These are phyloP conservation scores for Cryptosporidium xiaoi DNA, from an alignment of 169 alveolate genomes.

Conservation along the genomic window DNA sequence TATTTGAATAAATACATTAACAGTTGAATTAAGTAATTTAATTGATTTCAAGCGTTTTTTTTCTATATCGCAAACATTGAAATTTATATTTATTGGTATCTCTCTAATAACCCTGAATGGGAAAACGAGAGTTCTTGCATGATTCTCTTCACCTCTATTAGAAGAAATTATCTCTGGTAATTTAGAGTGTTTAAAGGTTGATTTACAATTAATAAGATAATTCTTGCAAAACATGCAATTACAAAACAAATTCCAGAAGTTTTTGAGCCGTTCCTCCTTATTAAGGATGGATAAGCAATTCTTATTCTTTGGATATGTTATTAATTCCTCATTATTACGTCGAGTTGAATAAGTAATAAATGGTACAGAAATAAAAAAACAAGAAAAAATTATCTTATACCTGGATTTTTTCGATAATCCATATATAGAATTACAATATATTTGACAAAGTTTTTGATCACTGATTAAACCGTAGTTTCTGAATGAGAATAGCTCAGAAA, in stretches of 20 bases:
- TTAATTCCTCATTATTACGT: too few relatives aligned
- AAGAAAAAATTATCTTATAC: too few relatives aligned
- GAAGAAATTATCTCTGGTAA: slow-evolving; percentile 4
- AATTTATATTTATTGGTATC: slow-evolving; percentile 47
- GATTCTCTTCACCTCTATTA: neutral
- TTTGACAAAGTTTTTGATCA: neutral
- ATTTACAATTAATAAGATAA: neutral
- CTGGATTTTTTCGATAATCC: too few relatives aligned
- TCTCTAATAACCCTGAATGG: slow-evolving; percentile 12
- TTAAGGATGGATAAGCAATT: neutral
- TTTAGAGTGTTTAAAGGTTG: neutral
- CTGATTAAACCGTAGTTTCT: neutral
- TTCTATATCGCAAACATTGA: neutral
- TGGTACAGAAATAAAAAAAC: too few relatives aligned
- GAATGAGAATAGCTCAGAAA: neutral
- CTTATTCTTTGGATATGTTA: neutral
- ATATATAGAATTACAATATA: slow-evolving; percentile 10
- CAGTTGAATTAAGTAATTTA: neutral
- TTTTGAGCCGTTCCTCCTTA: neutral
- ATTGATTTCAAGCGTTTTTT: neutral
- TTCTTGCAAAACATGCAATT: slow-evolving; percentile 28
- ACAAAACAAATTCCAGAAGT: slow-evolving; percentile 8
- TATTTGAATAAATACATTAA: slow-evolving; percentile 16
- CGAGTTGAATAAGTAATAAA: too few relatives aligned
- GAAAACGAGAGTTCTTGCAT: neutral